Base-by-base conservation (phyloP, 2,329 filamentous ascomycete genomes). In the Fusarium buxicola region DNA sequence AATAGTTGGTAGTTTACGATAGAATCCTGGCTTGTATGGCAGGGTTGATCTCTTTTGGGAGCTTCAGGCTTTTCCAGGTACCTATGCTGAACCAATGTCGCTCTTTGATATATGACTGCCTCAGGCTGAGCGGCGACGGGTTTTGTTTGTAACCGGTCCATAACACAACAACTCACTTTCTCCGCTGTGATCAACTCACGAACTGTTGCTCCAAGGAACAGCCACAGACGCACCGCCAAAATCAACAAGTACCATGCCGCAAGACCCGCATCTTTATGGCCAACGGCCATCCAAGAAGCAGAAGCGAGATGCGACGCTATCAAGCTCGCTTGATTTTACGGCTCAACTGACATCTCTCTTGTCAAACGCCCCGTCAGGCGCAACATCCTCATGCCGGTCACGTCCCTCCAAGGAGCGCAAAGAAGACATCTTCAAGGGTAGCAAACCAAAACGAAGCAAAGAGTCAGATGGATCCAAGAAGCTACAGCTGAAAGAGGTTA, bases 261-360 rank as follows among this genome's bases (percentile, higher is more conserved):
- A 87, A 75, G 88, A 92, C 66, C 83, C 86, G 8, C 79, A 88
- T 62, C 85, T 97, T 12, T 97, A 97, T 77, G 92, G 92, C 72
- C 85, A 89, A 48, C 85, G 86, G 51, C 86, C 87, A 32, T 80
- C 85, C 10, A 94, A 93, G 76, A 88, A 88, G 69, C 83, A 86
- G 65, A 85, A 85, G 72, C 89, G 87, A 72, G 87, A 90, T 70
- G 86, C 92, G 55, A 86, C 87, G 15, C 86, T 93, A 15, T 89
- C 87, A 15, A 88, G 86, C 46, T 89, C 87, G 39, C 86, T 97
- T 51, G 88, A 92, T 73, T 98, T 99, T 80, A 88, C 91, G n/a
- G 92, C 92, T 10, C 91, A 95, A 65, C 86, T 98, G 62, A 90
- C 91, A 68, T 91, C 89, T 40, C 87, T 97, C 52, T 92, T 97